phyloP scores from a whole-genome alignment of 2,329 filamentous ascomycete genomes.

The Fusarium vanettenii region DNA sequence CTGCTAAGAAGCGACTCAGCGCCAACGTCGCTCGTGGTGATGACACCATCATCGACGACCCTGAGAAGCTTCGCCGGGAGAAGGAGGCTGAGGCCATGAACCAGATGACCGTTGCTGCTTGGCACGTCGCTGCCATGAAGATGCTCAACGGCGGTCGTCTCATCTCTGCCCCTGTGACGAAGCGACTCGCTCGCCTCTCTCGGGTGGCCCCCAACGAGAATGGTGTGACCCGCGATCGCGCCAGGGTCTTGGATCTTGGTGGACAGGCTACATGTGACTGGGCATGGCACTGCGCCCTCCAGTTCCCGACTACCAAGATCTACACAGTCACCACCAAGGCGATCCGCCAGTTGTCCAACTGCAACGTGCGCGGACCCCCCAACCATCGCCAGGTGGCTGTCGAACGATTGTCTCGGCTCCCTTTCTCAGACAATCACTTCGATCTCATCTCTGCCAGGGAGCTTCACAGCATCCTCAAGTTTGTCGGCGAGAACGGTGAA shows the following conservation, averaged over 20 bases:
- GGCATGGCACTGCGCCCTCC: constrained; percentile 92
- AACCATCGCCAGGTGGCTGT: constrained; percentile 91
- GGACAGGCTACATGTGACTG: constrained; percentile 89
- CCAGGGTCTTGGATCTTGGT: constrained; percentile 85
- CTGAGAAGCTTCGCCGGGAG: constrained; percentile 73
- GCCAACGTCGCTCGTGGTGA: constrained; percentile 80
- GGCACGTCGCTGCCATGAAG: constrained; percentile 72
- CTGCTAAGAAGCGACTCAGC: constrained; percentile 76
- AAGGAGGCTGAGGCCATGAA: constrained; percentile 84
- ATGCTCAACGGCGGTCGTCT: constrained; percentile 73
- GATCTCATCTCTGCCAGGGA: constrained; percentile 92
- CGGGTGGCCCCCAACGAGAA: constrained; percentile 57
- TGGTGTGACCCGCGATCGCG: constrained; percentile 61
- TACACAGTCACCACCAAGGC: constrained; percentile 87
- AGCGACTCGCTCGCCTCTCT: constrained; percentile 68
- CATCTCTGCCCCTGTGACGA: constrained; percentile 72
- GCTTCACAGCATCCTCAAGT: constrained; percentile 86
- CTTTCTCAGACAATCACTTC: constrained; percentile 88
- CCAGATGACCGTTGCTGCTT: constrained; percentile 72
- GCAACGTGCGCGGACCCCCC: constrained; percentile 81
- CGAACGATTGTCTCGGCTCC: constrained; percentile 80
- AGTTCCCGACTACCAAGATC: constrained; percentile 86
- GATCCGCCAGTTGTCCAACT: constrained; percentile 76
- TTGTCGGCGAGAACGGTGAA: constrained; percentile 71
- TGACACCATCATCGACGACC: constrained; percentile 71